Conservation (phyloP, 129 eudicot genomes). For the Sambucus nigra region DNA sequence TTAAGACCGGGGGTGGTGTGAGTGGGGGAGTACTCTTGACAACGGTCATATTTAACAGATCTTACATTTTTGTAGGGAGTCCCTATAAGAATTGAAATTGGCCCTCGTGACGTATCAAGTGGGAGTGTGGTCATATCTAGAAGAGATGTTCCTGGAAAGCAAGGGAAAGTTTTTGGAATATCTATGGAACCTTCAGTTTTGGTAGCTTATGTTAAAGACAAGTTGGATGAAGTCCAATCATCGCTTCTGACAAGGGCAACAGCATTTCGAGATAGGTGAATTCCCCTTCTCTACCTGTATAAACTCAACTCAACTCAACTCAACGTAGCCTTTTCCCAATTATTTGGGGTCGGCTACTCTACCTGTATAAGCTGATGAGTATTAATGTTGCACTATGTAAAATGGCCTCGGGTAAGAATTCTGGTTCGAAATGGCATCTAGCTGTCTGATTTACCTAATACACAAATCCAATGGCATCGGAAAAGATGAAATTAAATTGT, state of each 20-base stretch:
- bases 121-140: slow-evolving; percentile 72
- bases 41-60: not conserved
- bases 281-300: not conserved
- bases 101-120: slow-evolving; percentile 86
- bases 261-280: slow-evolving; percentile 78
- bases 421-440: no score
- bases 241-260: slow-evolving; percentile 64
- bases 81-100: slow-evolving; percentile 82
- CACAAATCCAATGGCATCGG: no score
- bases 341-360: no score
- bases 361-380: no score
- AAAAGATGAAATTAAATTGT: no score
- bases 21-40: not conserved
- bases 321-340: no score
- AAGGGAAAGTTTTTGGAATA: slow-evolving; percentile 88
- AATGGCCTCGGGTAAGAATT: no score
- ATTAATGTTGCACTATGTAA: no score
- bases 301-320: no score
- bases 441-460: no score
- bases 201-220: slow-evolving; percentile 48
- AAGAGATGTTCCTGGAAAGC: slow-evolving; percentile 96
- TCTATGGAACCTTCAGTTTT: slow-evolving; percentile 77
- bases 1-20: not conserved
- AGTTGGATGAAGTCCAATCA: slow-evolving; percentile 68
- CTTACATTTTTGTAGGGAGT: slow-evolving; percentile 47